Base-by-base conservation (phyloP, 352 stramenopile genomes). In the Globisporangium yorkense region DNA sequence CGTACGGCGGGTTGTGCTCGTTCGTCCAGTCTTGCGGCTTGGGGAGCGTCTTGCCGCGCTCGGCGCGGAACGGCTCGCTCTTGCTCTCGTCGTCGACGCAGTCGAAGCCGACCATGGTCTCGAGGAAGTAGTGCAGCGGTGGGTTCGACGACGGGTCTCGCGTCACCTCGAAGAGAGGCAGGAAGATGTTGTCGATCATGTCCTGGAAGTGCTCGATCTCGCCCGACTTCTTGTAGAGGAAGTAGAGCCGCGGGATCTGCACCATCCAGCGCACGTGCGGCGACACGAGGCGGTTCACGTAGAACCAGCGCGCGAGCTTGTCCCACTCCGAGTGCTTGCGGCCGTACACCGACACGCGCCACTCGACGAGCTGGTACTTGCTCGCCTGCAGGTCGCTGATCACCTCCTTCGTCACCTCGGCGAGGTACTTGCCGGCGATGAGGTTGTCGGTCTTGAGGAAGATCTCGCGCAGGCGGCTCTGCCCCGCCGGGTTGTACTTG, bases 401-500 rank as follows among this genome's bases (percentile, higher is more conserved):
- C 16, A 97, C 86, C 68, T 97, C 93, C 62, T 98, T 98, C 2
- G 96, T 98, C 51, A 99, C 82, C 62, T 98, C 96, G 1, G 94
- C 95, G 70, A 99, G 77, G 71, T 98, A 98, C 54, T 96, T 89
- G 31, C 96, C 96, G 20, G 88, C 84, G 47, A 99, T 98, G 29
- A 97, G 68, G 72, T 99, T 99, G 71, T 98, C 94, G 1, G 93
- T 98, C 79, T 99, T 99, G 20, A 99, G 74, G 67, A 99, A 99
- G 62, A 99, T 99, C 64, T 98, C 94, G 24, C 97, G 74, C 73
- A 99, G 86, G 15, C 88, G 80, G 74, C 76, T 94, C 71, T 99
- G 89, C 44, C 72, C 96, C 63, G 94, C 73, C 24, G 97, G 97
- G 74, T 98, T 99, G 77, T 99, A 99, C 79, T 99, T 99, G 45